Percentiles rank a stretch among this genome's conserved stretches.
Evolutionary conservation across 139 green algal genomes (phyloP).

Genomic region (Coccomyxa sp.): DNA sequence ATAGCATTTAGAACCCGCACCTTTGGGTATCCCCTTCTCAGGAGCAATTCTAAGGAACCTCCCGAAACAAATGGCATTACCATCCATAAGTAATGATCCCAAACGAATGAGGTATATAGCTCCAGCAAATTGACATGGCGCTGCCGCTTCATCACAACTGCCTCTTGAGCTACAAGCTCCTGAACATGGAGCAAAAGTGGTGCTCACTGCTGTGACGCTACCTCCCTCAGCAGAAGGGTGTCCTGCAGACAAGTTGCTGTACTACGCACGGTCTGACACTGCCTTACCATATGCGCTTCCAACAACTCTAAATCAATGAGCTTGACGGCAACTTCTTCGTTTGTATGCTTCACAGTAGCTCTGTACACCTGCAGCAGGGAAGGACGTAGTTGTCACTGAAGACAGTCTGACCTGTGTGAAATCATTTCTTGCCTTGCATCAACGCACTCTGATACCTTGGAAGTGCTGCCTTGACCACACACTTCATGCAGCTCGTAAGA

Average conservation of each 20-base stretch:
- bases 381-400: no score
- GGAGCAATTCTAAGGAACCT: constrained; percentile 78
- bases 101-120: constrained; percentile 76
- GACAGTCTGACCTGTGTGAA: no score
- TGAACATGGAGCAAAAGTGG: constrained; percentile 25
- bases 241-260: background rate
- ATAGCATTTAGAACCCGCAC: constrained; percentile 3
- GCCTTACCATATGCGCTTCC: background rate
- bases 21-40: constrained; percentile 41
- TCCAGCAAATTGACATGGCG: constrained; percentile 84
- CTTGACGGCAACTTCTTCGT: background rate
- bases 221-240: background rate
- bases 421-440: no score
- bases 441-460: background rate
- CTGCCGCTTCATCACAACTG: constrained; percentile 79
- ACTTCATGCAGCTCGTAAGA: background rate
- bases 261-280: background rate
- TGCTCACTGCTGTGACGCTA: background rate
- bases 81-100: constrained; percentile 84
- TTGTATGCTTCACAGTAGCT: background rate
- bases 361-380: background rate
- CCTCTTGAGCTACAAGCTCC: constrained; percentile 87
- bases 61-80: constrained; percentile 82
- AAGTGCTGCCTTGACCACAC: background rate
- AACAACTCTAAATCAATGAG: background rate